These are phyloP conservation scores for Orychophragmus violaceus DNA, from an alignment of 345 rosid genomes.

Conservation along the genomic window DNA sequence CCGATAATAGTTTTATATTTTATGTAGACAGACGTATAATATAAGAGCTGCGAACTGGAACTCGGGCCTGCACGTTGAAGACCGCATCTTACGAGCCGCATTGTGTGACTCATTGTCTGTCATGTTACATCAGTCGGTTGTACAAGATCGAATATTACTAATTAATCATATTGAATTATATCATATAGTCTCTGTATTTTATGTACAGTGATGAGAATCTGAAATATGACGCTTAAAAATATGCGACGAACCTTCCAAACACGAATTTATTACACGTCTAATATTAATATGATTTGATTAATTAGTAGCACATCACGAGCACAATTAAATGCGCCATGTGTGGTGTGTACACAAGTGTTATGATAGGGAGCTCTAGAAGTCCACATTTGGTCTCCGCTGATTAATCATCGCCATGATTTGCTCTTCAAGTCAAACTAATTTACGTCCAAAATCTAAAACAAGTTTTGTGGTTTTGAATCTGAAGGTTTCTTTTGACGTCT, in stretches of 20 bases:
- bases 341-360: slow-evolving; percentile 4
- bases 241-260: slow-evolving; percentile 6
- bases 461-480: background rate
- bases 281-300: background rate
- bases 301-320: background rate
- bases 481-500: background rate
- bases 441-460: no score
- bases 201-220: background rate
- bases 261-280: background rate
- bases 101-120: slow-evolving; percentile 20
- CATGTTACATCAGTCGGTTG: slow-evolving; percentile 8
- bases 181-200: background rate
- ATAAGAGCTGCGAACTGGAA: background rate
- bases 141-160: background rate
- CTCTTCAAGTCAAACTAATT: slow-evolving; percentile 9
- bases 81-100: slow-evolving; percentile 29
- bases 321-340: slow-evolving; percentile 18
- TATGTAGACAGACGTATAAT: background rate
- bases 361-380: background rate
- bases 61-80: slow-evolving; percentile 24
- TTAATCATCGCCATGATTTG: no score
- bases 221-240: background rate
- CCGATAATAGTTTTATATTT: background rate
- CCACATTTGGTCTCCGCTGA: slow-evolving; percentile 8
- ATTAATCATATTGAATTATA: background rate